Evolutionary conservation across 495 filamentous ascomycete species (phyloP), one percentile per base, ranked within the genome.

Genomic region (Penicillium nucicola): DNA sequence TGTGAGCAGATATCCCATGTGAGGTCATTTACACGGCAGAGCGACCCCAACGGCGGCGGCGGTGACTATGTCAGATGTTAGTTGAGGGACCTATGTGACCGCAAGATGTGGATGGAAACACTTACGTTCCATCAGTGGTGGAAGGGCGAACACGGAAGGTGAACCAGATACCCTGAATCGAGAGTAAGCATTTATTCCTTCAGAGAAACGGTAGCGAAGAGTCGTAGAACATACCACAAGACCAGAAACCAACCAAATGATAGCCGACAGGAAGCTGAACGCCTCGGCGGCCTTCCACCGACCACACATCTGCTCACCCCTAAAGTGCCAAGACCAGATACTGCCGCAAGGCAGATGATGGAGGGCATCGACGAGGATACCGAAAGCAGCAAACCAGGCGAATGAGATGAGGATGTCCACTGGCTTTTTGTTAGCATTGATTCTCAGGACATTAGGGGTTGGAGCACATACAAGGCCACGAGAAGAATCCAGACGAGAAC

Each of bases 241-340:
- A 17, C 72, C 76, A 41, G 79, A 84, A 11, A 73, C 78, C 23
- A 87, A 78, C 84, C 84, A 88, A 60, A 80, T 70, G 52, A 83
- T 76, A 30, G 83, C 84, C n/a, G 80, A 81, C 45, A 88, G 55
- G 64, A 87, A 88, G 51, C 72, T 69, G 65, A 88, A 87, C 1
- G 84, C 85, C 54, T 85, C 75, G 31, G 77, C 75, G 12, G 84
- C 80, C 66, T 84, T 88, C 83, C 80, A 86, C 46, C 80, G 72
- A 31, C 74, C 64, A 58, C 84, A 89, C 8, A 67, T 61, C 4
- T 58, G 46, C 42, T 66, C 49, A 14, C 68, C 52, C 9, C 60
- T 55, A 39, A 81, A 72, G 12, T 60, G 51, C 80, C 80, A 82
- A 49, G 58, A 50, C 65, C 68, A 82, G 55, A 77, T 74, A 43